Evolutionary conservation across 768 basidiomycete species (phyloP).

Genomic region (Agaricus subrufescens): DNA sequence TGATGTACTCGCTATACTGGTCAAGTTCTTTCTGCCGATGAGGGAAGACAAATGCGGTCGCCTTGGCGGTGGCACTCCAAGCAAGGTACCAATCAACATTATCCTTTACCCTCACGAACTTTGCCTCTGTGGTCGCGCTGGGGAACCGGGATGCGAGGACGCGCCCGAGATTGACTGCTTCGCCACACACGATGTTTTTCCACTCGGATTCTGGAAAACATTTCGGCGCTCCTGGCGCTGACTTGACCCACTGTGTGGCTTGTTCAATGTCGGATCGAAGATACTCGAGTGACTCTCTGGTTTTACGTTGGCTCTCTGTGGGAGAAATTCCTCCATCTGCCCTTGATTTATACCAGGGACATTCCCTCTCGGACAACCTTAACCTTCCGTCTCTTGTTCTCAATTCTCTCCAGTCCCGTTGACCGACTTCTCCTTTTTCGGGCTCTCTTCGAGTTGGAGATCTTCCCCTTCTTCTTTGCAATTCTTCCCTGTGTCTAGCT

Average conservation of each 20-base stretch:
- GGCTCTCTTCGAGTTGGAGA: too few species aligned
- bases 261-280: neutral
- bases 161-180: constrained; percentile 22
- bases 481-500: too few species aligned
- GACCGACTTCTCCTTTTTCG: too few species aligned
- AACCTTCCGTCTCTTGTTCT: neutral
- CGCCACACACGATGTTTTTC: constrained; percentile 20
- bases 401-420: too few species aligned
- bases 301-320: neutral
- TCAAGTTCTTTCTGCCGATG: constrained; percentile 21
- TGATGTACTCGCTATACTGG: constrained; percentile 12
- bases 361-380: neutral
- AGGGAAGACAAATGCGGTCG: constrained; percentile 21
- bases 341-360: neutral
- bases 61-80: constrained; percentile 14
- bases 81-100: constrained; percentile 20
- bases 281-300: too few species aligned
- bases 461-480: too few species aligned
- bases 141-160: constrained; percentile 14
- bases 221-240: neutral
- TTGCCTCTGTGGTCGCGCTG: constrained; percentile 11
- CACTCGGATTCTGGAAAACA: constrained; percentile 19
- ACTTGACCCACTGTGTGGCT: constrained; percentile 4
- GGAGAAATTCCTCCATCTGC: neutral
- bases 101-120: constrained; percentile 15